Evolutionary conservation across 1,139 yeast genomes (phyloP).

Genomic region (Kluyveromyces sp.): DNA sequence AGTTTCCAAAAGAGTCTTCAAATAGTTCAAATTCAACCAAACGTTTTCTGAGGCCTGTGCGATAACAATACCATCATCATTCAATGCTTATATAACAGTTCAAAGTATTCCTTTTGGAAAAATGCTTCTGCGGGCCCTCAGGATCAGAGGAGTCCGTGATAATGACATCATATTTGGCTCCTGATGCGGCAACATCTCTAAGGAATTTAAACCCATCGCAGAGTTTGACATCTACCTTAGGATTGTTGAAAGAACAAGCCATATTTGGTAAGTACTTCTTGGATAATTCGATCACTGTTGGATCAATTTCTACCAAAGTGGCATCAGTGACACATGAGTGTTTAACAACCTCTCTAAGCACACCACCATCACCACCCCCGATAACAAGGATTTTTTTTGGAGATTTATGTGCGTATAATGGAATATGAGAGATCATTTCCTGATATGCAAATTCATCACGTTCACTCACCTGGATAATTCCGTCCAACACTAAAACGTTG

Average conservation of each 20-base stretch:
- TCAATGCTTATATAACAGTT: conserved; percentile 62
- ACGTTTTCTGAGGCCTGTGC: conserved; percentile 90
- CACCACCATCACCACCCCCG: conserved; percentile 98
- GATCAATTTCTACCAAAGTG: conserved; percentile 86
- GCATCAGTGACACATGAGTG: conserved; percentile 65
- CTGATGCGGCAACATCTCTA: conserved; percentile 33
- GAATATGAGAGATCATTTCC: conserved; percentile 90
- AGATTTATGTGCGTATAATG: conserved; percentile 82
- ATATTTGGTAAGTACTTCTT: conserved; percentile 71
- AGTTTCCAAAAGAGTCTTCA: conserved; percentile 50
- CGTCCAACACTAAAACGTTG: conserved; percentile 83
- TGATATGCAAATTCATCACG: conserved; percentile 92
- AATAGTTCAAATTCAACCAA: conserved; percentile 74
- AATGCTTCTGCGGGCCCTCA: conserved; percentile 94
- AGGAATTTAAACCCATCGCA: conserved; percentile 87
- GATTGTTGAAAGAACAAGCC: conserved; percentile 66
- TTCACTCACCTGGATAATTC: conserved; percentile 87
- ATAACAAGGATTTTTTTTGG: conserved; percentile 85
- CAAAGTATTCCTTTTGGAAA: conserved; percentile 77
- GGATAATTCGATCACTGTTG: conserved; percentile 69
- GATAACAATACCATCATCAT: conserved; percentile 69
- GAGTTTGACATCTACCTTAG: conserved; percentile 63
- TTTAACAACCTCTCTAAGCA: conserved; percentile 82
- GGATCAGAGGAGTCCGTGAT: conserved; percentile 97
- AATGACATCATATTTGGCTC: conserved; percentile 62